Conservation (phyloP, 495 filamentous ascomycete genomes). For the Penicillium nucicola region DNA sequence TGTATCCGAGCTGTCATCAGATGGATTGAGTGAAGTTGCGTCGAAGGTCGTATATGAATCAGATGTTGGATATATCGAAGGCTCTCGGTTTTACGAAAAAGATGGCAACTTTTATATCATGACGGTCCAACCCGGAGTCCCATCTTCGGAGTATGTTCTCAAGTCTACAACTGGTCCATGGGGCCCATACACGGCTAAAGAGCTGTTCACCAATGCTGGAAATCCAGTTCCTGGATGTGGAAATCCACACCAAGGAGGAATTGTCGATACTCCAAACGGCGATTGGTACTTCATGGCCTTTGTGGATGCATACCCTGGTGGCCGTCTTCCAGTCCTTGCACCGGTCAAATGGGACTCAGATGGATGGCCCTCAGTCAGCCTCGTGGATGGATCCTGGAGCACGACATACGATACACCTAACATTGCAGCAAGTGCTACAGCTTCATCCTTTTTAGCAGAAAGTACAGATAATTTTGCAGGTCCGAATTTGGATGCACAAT, state of each 20-base stretch:
- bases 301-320: slow-evolving; percentile 50
- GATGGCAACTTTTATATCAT: slow-evolving; percentile 55
- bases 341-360: slow-evolving; percentile 48
- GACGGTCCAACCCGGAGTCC: slow-evolving; percentile 19
- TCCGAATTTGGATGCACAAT: slow-evolving; percentile 33
- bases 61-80: slow-evolving; percentile 44
- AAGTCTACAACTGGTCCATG: slow-evolving; percentile 38
- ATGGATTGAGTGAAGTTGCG: slow-evolving; percentile 41
- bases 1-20: slow-evolving; percentile 48
- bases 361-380: slow-evolving; percentile 43
- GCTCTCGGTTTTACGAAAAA: slow-evolving; percentile 54
- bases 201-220: slow-evolving; percentile 29
- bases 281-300: slow-evolving; percentile 61
- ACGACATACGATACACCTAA: slow-evolving; percentile 38
- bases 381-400: slow-evolving; percentile 42
- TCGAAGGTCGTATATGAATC: slow-evolving; percentile 41
- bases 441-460: neutral
- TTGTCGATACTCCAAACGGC: slow-evolving; percentile 49
- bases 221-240: slow-evolving; percentile 45
- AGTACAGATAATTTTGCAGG: slow-evolving; percentile 44
- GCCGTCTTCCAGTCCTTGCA: slow-evolving; percentile 56
- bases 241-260: slow-evolving; percentile 51
- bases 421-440: neutral
- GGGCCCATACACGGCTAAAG: slow-evolving; percentile 42
- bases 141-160: slow-evolving; percentile 48